phyloP scores from a whole-genome alignment of 1,139 yeast genomes.

The Debaryomycetaceae sp. region DNA sequence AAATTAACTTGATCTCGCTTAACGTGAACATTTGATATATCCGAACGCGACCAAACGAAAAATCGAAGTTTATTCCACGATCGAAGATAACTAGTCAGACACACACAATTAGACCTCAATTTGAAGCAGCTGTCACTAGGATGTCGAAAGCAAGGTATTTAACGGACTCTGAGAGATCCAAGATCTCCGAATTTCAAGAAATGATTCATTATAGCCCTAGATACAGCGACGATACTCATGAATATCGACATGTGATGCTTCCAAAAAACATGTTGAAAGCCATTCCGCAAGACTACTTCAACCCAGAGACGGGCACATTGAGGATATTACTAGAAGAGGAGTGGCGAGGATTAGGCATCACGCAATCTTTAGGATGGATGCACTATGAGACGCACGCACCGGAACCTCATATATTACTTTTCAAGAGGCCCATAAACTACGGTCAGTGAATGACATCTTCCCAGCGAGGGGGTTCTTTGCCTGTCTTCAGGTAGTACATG shows the following conservation, averaged over 20 bases:
- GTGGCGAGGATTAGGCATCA: conserved; percentile 98
- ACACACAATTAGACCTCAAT: neutral
- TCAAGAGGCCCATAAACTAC: conserved; percentile 61
- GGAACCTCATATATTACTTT: conserved; percentile 92
- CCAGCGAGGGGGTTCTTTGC: neutral
- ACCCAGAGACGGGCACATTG: conserved; percentile 91
- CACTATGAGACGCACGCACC: conserved; percentile 98
- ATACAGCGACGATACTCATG: conserved; percentile 85
- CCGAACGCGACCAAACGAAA: conserved; percentile 1
- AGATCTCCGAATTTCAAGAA: conserved; percentile 88
- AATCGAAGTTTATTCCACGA: neutral
- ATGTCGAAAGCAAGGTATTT: conserved; percentile 61
- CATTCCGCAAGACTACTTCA: conserved; percentile 94
- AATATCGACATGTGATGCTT: conserved; percentile 88
- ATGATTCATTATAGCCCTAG: conserved; percentile 92
- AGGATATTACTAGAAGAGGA: conserved; percentile 91
- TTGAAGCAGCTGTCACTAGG: neutral
- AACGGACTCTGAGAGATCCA: conserved; percentile 78
- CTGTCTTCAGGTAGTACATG: neutral
- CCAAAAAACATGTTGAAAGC: conserved; percentile 95
- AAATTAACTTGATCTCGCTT: no score
- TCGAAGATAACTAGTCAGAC: neutral
- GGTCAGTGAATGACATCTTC: conserved; percentile 10
- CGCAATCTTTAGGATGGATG: conserved; percentile 97
- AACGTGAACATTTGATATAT: neutral